Conservation (phyloP, 768 basidiomycete genomes). For the Leccinum broughii region DNA sequence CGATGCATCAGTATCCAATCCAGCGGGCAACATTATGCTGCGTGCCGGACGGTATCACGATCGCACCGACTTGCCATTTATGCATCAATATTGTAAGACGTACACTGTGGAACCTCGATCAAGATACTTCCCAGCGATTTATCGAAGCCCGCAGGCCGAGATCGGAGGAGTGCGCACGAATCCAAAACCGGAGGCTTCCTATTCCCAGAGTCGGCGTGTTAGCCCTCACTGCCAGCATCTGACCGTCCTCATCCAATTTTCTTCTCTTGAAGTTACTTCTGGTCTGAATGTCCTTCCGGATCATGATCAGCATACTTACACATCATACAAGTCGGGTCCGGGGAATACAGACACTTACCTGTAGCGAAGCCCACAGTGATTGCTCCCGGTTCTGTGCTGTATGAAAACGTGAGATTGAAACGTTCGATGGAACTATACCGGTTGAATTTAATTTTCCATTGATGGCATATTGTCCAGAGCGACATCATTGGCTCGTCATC, state of each 20-base stretch:
- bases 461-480: slow-evolving; percentile 25
- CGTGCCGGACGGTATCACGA: background rate
- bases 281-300: slow-evolving; percentile 31
- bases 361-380: slow-evolving; percentile 24
- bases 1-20: background rate
- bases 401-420: slow-evolving; percentile 16
- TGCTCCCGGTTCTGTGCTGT: slow-evolving; percentile 24
- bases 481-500: background rate
- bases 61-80: background rate
- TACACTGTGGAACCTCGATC: no score
- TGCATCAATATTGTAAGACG: background rate
- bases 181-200: slow-evolving; percentile 30
- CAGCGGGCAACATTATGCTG: background rate
- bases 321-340: background rate
- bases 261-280: slow-evolving; percentile 42
- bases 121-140: no score
- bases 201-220: slow-evolving; percentile 12
- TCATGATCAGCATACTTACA: slow-evolving; percentile 43
- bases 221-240: slow-evolving; percentile 34
- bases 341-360: no score
- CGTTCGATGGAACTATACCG: slow-evolving; percentile 25
- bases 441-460: slow-evolving; percentile 47
- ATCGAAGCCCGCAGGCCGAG: background rate
- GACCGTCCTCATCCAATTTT: slow-evolving; percentile 56
- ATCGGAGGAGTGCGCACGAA: slow-evolving; percentile 3